Evolutionary conservation across 768 basidiomycete genomes (phyloP).

Genomic region (Artomyces pyxidatus): DNA sequence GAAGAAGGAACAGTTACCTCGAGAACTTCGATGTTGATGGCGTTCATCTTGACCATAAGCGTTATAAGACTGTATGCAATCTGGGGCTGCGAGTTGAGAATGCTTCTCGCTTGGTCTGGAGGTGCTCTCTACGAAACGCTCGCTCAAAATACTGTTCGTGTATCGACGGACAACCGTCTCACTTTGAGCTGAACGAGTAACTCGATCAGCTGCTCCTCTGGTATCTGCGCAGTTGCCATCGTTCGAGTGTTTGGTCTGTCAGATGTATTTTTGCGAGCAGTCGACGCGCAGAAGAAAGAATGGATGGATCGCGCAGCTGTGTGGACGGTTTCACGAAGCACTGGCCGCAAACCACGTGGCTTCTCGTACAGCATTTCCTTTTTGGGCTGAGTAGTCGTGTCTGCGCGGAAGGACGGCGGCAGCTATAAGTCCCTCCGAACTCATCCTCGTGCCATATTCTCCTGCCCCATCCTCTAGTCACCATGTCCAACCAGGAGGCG

Average conservation of each 20-base stretch:
- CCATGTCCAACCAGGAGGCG: conserved; percentile 40
- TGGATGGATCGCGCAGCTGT: no score
- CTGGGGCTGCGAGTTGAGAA: conserved; percentile 65
- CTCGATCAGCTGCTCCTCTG: conserved; percentile 63
- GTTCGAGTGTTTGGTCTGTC: no score
- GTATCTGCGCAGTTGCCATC: conserved; percentile 47
- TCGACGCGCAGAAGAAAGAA: no score
- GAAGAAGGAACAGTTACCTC: conserved; percentile 37
- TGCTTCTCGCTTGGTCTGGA: conserved; percentile 56
- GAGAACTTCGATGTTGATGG: conserved; percentile 66
- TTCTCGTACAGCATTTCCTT: neutral
- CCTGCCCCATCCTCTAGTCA: conserved; percentile 6
- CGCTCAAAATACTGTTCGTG: neutral
- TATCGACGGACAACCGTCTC: neutral
- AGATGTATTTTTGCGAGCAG: no score
- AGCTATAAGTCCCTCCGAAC: neutral
- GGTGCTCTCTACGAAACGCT: conserved; percentile 53
- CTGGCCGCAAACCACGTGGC: conserved; percentile 6
- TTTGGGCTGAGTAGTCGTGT: neutral
- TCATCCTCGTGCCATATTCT: neutral
- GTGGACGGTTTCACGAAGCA: no score
- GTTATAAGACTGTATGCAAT: conserved; percentile 72
- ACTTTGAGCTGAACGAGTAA: conserved; percentile 71
- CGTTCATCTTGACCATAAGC: conserved; percentile 72
- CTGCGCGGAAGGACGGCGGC: neutral